A percentile compares a stretch with the other conserved stretches of the same genome.
phyloP scores from a whole-genome alignment of 2,329 filamentous ascomycete genomes.

The Aspergillus fumigatiaffinis region DNA sequence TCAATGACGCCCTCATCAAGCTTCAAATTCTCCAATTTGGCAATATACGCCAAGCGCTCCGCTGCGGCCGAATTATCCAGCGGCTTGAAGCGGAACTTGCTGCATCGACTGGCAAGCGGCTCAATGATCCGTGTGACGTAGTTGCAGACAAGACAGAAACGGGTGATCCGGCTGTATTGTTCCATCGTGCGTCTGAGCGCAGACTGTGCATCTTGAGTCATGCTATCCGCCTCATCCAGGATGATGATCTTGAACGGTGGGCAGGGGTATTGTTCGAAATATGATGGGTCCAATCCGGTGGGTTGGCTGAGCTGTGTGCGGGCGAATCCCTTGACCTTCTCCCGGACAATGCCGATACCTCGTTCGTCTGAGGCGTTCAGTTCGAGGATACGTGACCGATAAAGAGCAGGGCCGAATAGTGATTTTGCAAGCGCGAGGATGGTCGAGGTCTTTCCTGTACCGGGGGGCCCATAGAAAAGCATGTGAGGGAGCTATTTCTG shows the following conservation, averaged over 20 bases:
- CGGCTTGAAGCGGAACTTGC: conserved; percentile 97
- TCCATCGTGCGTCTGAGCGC: conserved; percentile 96
- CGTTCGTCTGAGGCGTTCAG: conserved; percentile 99
- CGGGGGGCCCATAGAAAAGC: conserved; percentile 97
- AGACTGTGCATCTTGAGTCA: conserved; percentile 97
- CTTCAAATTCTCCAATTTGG: conserved; percentile 68
- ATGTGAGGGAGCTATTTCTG: conserved; percentile 77
- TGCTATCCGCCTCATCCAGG: conserved; percentile 94
- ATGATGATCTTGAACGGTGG: conserved; percentile 99
- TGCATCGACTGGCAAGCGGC: conserved; percentile 86
- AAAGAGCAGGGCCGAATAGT: conserved; percentile 91
- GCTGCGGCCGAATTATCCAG: conserved; percentile 82
- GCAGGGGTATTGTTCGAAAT: conserved; percentile 72
- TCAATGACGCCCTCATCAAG: conserved; percentile 78
- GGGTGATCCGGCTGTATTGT: conserved; percentile 91
- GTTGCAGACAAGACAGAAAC: conserved; percentile 97
- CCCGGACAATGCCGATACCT: conserved; percentile 91
- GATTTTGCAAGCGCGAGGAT: conserved; percentile 96
- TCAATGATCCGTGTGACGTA: conserved; percentile 98
- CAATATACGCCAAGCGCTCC: conserved; percentile 76
- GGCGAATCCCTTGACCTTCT: conserved; percentile 98
- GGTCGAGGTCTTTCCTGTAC: conserved; percentile 96
- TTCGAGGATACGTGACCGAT: conserved; percentile 92
- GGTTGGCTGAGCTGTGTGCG: conserved; percentile 88
- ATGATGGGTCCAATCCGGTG: conserved; percentile 61